These are phyloP conservation scores for Rachicladosporium sp. DNA, from an alignment of 2,329 filamentous ascomycete species.

Conservation along the genomic window DNA sequence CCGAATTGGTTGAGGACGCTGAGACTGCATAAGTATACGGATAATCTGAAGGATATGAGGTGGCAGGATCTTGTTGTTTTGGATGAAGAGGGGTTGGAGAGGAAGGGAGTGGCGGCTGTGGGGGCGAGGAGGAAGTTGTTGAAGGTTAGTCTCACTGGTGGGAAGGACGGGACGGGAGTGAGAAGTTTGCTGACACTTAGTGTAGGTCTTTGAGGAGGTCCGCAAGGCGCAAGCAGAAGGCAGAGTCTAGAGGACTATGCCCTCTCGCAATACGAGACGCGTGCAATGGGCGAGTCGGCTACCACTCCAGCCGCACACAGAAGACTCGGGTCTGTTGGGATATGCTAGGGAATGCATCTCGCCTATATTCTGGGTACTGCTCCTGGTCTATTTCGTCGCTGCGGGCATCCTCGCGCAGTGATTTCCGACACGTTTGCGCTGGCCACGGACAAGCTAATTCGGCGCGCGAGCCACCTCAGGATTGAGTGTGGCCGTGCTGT, in stretches of 20 bases:
- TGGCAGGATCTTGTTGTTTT: conserved; percentile 89
- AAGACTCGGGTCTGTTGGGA: too few relatives aligned
- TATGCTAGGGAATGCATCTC: too few relatives aligned
- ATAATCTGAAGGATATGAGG: conserved; percentile 92
- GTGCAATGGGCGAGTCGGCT: too few relatives aligned
- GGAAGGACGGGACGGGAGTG: not conserved
- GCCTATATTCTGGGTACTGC: too few relatives aligned
- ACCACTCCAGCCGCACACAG: too few relatives aligned
- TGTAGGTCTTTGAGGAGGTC: conserved; percentile 83
- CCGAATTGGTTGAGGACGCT: conserved; percentile 91
- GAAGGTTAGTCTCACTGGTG: conserved; percentile 48
- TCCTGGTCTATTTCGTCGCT: too few relatives aligned
- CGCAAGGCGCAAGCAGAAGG: conserved; percentile 46
- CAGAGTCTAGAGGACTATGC: conserved; percentile 15
- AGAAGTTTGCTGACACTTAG: conserved; percentile 18
- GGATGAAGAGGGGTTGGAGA: conserved; percentile 85
- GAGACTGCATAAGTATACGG: conserved; percentile 95
- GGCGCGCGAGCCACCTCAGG: too few relatives aligned
- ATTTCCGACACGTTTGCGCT: too few relatives aligned
- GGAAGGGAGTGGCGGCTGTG: conserved; percentile 84
- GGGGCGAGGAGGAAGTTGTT: conserved; percentile 95
- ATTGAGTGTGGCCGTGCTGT: too few relatives aligned
- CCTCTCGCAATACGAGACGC: too few relatives aligned
- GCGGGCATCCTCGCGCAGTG: too few relatives aligned
- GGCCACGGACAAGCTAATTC: too few relatives aligned